A percentile compares a stretch with the other conserved stretches of the same genome.
Conservation (phyloP, 306 rosid species). For the Fragaria ananassa region DNA sequence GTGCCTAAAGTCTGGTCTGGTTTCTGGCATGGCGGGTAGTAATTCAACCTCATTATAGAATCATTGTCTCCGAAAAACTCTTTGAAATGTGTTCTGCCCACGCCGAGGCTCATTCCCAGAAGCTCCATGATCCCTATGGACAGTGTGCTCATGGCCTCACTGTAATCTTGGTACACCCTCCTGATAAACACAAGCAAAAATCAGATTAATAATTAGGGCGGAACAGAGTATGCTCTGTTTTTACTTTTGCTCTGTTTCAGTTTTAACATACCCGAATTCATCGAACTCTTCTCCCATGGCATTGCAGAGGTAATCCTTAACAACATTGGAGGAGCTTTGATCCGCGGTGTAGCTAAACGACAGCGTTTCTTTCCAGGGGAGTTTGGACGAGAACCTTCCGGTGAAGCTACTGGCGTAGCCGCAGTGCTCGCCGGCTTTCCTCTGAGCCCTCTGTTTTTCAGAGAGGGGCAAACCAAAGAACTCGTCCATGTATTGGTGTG, state of each 20-base stretch:
- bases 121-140: conserved; percentile 93
- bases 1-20: conserved; percentile 87
- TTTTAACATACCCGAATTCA: conserved; percentile 53
- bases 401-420: conserved; percentile 98
- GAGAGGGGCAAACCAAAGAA: conserved; percentile 71
- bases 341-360: conserved; percentile 59
- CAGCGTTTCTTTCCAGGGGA: conserved; percentile 94
- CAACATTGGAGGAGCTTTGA: conserved; percentile 24
- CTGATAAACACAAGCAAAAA: conserved; percentile 23
- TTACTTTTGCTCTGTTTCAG: background rate
- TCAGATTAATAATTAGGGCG: background rate
- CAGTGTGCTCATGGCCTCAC: conserved; percentile 85
- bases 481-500: conserved; percentile 60
- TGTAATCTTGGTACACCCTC: conserved; percentile 66
- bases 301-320: conserved; percentile 46
- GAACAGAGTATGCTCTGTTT: conserved; percentile 1
- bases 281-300: conserved; percentile 57
- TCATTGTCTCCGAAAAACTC: conserved; percentile 70
- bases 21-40: conserved; percentile 88
- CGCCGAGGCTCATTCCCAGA: conserved; percentile 82
- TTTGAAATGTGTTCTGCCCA: conserved; percentile 47
- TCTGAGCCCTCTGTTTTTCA: conserved; percentile 75
- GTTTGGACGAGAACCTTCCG: conserved; percentile 77
- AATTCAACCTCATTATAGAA: conserved; percentile 91
- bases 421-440: conserved; percentile 75